These are phyloP conservation scores for Mrakia gelida DNA, from an alignment of 768 basidiomycete species.

Conservation along the genomic window DNA sequence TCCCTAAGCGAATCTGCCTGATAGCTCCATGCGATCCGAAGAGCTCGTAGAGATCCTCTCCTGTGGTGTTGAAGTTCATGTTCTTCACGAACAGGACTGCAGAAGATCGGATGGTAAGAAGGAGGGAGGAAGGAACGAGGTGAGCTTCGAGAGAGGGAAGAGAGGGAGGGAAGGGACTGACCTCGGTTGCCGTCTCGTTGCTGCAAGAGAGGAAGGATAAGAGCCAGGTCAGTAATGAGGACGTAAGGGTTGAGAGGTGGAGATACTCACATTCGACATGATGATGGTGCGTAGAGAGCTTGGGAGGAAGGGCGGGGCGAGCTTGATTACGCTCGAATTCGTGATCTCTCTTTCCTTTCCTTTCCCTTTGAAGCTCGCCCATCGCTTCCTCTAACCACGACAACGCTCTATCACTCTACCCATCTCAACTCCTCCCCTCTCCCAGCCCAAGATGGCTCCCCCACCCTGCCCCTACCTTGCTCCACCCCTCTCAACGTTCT, in stretches of 20 bases:
- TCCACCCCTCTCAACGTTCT: not conserved
- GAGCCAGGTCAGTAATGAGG: not conserved
- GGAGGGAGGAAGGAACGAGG: not conserved
- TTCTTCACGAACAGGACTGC: slow-evolving; percentile 33
- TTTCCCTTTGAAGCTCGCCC: not conserved
- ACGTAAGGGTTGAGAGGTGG: not conserved
- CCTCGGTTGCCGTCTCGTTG: slow-evolving; percentile 23
- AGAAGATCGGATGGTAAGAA: not conserved
- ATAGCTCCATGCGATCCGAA: slow-evolving; percentile 30
- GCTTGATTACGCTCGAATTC: not conserved
- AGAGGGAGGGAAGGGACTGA: not conserved
- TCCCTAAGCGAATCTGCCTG: slow-evolving; percentile 30
- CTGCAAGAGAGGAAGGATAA: not conserved
- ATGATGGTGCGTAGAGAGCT: not conserved
- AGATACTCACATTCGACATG: slow-evolving; percentile 8
- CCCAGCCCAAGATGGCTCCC: slow-evolving; percentile 7
- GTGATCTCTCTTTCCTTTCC: not conserved
- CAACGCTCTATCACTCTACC: not conserved
- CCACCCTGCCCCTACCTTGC: slow-evolving; percentile 29
- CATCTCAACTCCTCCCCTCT: not conserved
- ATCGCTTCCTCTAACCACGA: not conserved
- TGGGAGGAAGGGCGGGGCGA: not conserved
- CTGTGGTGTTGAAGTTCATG: slow-evolving; percentile 33
- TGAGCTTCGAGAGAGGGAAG: not conserved
- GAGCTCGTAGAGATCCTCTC: slow-evolving; percentile 33